These are phyloP conservation scores for Paragyromitra xinjiangensis DNA, from an alignment of 495 filamentous ascomycete species.

Conservation along the genomic window DNA sequence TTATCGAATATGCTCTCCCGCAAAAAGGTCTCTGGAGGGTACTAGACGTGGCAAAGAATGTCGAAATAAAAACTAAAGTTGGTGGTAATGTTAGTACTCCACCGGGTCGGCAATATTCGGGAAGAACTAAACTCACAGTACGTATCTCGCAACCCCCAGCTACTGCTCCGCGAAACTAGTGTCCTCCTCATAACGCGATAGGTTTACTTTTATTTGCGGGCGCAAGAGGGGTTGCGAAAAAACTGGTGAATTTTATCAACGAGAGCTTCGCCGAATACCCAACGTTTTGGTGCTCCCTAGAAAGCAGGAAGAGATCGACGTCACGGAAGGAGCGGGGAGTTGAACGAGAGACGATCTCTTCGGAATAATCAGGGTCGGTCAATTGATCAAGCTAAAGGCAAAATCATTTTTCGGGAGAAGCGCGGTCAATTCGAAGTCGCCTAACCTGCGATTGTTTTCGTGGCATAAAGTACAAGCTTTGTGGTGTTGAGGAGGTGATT, in stretches of 20 bases:
- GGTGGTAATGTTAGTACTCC: not conserved
- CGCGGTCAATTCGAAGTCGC: not conserved
- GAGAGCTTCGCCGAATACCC: not conserved
- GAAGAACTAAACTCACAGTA: conserved; percentile 34
- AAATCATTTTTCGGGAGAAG: not conserved
- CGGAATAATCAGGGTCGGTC: conserved; percentile 1
- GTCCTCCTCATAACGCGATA: conserved; percentile 33
- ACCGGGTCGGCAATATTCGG: not conserved
- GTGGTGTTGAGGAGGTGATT: not conserved
- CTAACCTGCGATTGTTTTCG: not conserved
- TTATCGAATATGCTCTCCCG: conserved; percentile 7
- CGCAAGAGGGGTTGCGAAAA: not conserved
- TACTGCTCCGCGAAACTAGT: conserved; percentile 1
- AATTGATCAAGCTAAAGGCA: conserved; percentile 15
- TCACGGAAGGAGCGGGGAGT: conserved; percentile 17
- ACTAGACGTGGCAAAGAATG: conserved; percentile 32
- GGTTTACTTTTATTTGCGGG: not conserved
- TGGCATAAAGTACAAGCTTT: not conserved
- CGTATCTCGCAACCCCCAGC: conserved; percentile 43
- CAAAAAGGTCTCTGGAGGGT: not conserved
- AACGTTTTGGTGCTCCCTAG: conserved; percentile 8
- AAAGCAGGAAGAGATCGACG: not conserved
- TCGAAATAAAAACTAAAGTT: conserved; percentile 47
- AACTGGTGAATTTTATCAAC: not conserved
- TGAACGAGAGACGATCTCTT: conserved; percentile 2